phyloP scores from a whole-genome alignment of 2,329 filamentous ascomycete species.

The Colletotrichum coccodes region DNA sequence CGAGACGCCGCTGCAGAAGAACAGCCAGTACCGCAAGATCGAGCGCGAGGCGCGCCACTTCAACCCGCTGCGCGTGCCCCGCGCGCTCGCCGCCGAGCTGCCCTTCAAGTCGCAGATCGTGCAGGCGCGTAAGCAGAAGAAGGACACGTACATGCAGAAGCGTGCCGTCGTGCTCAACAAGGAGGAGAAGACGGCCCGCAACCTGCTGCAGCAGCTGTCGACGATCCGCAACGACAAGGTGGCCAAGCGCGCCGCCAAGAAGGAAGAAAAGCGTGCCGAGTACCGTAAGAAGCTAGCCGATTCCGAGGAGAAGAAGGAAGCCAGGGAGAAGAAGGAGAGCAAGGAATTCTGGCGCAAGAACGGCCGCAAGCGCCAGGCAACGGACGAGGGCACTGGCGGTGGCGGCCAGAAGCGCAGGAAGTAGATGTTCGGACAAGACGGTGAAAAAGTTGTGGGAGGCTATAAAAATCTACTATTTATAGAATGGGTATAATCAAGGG shows the following conservation, averaged over 20 bases:
- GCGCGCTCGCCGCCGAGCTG: conserved; percentile 82
- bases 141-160: conserved; percentile 92
- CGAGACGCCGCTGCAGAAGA: conserved; percentile 80
- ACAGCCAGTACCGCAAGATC: conserved; percentile 83
- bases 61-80: conserved; percentile 81
- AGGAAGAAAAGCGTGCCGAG: conserved; percentile 85
- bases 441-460: neutral
- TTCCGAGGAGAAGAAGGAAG: conserved; percentile 84
- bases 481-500: conserved; percentile 19
- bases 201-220: conserved; percentile 92
- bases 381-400: conserved; percentile 51
- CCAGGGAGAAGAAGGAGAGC: conserved; percentile 88
- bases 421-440: conserved; percentile 2
- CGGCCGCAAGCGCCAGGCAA: conserved; percentile 73
- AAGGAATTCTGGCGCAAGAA: conserved; percentile 94
- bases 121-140: conserved; percentile 81
- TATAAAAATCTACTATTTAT: neutral
- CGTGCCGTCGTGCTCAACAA: conserved; percentile 86
- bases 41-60: conserved; percentile 78
- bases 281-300: conserved; percentile 87
- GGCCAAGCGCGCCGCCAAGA: conserved; percentile 83
- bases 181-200: conserved; percentile 89
- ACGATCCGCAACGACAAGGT: conserved; percentile 91
- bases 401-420: conserved; percentile 39
- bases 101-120: conserved; percentile 94